phyloP scores from a whole-genome alignment of 2,329 filamentous ascomycete species.

The Fusarium armeniacum region DNA sequence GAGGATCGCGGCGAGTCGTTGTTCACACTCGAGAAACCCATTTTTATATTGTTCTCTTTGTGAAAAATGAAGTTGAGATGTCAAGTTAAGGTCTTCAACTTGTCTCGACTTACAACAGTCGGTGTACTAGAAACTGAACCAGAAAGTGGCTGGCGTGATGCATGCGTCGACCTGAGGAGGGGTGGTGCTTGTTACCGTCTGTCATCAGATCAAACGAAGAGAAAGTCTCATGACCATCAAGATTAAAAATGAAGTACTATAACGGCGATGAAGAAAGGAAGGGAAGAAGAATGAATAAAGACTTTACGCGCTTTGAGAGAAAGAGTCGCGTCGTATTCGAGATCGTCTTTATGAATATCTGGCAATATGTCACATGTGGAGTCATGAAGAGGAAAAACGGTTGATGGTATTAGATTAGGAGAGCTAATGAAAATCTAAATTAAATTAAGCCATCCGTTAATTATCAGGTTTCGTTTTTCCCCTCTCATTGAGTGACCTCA shows the following conservation, averaged over 20 bases:
- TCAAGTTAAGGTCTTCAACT: conserved; percentile 1
- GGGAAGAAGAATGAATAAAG: neutral
- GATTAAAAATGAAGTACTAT: neutral
- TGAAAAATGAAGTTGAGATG: conserved; percentile 11
- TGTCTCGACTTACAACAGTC: conserved; percentile 26
- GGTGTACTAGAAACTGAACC: conserved; percentile 22
- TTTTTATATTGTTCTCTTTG: conserved; percentile 3
- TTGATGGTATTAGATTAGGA: conserved; percentile 18
- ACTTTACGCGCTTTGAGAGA: conserved; percentile 11
- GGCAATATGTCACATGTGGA: conserved; percentile 21
- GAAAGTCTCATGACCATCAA: conserved; percentile 26
- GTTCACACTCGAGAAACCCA: conserved; percentile 21
- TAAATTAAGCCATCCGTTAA: conserved; percentile 5
- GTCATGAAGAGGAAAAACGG: conserved; percentile 17
- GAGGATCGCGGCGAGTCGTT: conserved; percentile 31
- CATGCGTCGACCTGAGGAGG: conserved; percentile 27
- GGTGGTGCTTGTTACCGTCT: conserved; percentile 27
- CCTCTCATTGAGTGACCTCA: conserved; percentile 25
- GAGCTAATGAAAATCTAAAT: conserved; percentile 28
- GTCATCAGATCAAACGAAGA: conserved; percentile 22
- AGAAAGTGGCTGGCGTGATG: conserved; percentile 30
- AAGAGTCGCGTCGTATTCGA: conserved; percentile 22
- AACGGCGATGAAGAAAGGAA: conserved; percentile 1
- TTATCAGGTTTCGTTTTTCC: conserved; percentile 29
- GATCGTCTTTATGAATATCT: conserved; percentile 11